phyloP scores from a whole-genome alignment of 2,329 filamentous ascomycete genomes.

The Fusarium graminum region DNA sequence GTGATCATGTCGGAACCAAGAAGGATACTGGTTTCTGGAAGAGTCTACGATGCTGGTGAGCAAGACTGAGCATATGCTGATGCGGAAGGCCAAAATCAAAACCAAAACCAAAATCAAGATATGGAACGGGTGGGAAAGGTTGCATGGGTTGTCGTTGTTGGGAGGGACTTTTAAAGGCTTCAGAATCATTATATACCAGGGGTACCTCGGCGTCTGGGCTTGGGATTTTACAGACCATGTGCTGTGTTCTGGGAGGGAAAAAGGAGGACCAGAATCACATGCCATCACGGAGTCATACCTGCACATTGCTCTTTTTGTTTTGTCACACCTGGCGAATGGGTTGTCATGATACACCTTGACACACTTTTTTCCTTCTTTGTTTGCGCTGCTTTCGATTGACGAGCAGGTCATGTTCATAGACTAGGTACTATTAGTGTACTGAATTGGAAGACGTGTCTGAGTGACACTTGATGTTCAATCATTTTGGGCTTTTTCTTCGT shows the following conservation, averaged over 20 bases:
- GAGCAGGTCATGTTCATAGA: slow-evolving; percentile 3
- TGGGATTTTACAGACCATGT: slow-evolving; percentile 34
- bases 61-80: background rate
- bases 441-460: background rate
- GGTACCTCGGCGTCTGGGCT: slow-evolving; percentile 48
- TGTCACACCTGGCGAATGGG: slow-evolving; percentile 13
- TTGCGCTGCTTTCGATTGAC: slow-evolving; percentile 6
- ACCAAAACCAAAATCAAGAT: background rate
- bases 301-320: slow-evolving; percentile 26
- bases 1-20: slow-evolving; percentile 58
- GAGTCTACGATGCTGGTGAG: slow-evolving; percentile 68
- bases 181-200: slow-evolving; percentile 49
- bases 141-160: slow-evolving; percentile 23
- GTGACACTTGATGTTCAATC: slow-evolving; percentile 3
- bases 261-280: slow-evolving; percentile 25
- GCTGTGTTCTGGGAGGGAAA: slow-evolving; percentile 30
- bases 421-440: slow-evolving; percentile 7
- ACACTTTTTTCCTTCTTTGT: slow-evolving; percentile 9
- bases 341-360: slow-evolving; percentile 22
- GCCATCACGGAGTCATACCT: slow-evolving; percentile 39
- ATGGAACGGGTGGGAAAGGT: slow-evolving; percentile 1
- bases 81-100: background rate
- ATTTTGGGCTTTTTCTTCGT: background rate
- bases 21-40: slow-evolving; percentile 66
- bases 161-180: slow-evolving; percentile 37